Percentiles rank a stretch among this genome's conserved stretches.
phyloP scores from a whole-genome alignment of 768 basidiomycete genomes.

The Psilocybe subaeruginosa region DNA sequence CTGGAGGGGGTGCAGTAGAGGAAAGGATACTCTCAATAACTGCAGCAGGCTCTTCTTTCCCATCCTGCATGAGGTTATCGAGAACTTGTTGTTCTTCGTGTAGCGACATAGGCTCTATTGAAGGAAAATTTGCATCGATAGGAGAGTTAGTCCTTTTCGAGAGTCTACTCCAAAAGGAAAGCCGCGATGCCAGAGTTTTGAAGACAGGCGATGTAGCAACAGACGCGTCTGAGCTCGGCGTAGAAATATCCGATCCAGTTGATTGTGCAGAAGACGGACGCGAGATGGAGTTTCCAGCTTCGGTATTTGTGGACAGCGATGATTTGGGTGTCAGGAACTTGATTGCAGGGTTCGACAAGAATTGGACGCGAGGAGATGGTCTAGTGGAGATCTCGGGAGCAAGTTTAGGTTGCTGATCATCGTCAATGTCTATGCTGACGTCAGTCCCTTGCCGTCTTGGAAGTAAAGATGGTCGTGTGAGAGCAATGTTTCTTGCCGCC shows the following conservation, averaged over 20 bases:
- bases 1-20: slow-evolving; percentile 64
- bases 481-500: slow-evolving; percentile 47
- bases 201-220: slow-evolving; percentile 54
- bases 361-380: slow-evolving; percentile 51
- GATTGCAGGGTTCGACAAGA: slow-evolving; percentile 48
- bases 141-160: slow-evolving; percentile 46
- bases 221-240: slow-evolving; percentile 52
- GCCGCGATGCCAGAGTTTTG: slow-evolving; percentile 61
- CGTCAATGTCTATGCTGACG: slow-evolving; percentile 19
- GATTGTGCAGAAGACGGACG: slow-evolving; percentile 44
- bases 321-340: slow-evolving; percentile 25
- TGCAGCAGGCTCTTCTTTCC: slow-evolving; percentile 49
- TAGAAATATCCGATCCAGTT: slow-evolving; percentile 55
- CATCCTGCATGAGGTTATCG: slow-evolving; percentile 48
- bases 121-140: slow-evolving; percentile 16
- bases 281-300: slow-evolving; percentile 25
- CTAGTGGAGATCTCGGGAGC: slow-evolving; percentile 13
- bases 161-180: slow-evolving; percentile 77
- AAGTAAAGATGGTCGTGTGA: slow-evolving; percentile 50
- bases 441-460: slow-evolving; percentile 22
- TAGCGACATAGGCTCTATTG: slow-evolving; percentile 26
- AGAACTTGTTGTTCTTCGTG: slow-evolving; percentile 38
- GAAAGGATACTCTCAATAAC: slow-evolving; percentile 62
- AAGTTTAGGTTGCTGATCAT: slow-evolving; percentile 7
- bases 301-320: slow-evolving; percentile 9